A percentile compares a stretch with the other conserved stretches of the same genome.
Conservation (phyloP, 2,329 filamentous ascomycete genomes). For the Aspergillus phoenicis region DNA sequence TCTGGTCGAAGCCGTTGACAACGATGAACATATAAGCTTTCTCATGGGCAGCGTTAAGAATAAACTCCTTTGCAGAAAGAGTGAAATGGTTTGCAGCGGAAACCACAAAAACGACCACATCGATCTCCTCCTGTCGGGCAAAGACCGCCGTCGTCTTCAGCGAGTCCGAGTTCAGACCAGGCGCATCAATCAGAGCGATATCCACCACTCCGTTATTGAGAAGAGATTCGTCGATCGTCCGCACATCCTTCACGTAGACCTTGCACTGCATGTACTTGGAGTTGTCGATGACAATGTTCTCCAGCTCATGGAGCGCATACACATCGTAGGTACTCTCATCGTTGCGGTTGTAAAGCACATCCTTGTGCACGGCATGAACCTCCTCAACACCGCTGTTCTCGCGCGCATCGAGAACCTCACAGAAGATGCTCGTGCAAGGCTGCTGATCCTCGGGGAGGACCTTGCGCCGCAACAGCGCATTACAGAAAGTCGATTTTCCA, state of each 20-base stretch:
- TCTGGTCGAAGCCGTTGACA: constrained; percentile 94
- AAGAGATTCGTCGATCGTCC: constrained; percentile 86
- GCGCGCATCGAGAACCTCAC: constrained; percentile 88
- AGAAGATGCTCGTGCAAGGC: constrained; percentile 97
- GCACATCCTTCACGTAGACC: constrained; percentile 89
- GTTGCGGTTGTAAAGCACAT: constrained; percentile 76
- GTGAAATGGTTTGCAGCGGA: constrained; percentile 98
- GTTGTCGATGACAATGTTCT: constrained; percentile 88
- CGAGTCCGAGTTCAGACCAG: constrained; percentile 92
- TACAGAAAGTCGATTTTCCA: constrained; percentile 98
- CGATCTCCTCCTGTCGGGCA: constrained; percentile 95
- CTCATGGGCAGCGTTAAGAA: constrained; percentile 90
- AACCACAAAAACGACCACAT: constrained; percentile 97
- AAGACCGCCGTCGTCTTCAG: constrained; percentile 97
- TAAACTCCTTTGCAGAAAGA: constrained; percentile 95
- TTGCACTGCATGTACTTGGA: constrained; percentile 92
- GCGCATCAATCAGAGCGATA: constrained; percentile 95
- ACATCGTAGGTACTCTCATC: constrained; percentile 95
- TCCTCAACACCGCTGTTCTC: constrained; percentile 92
- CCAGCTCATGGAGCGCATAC: constrained; percentile 74
- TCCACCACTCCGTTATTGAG: constrained; percentile 98
- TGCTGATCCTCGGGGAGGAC: constrained; percentile 95
- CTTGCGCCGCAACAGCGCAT: constrained; percentile 89
- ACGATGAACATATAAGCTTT: constrained; percentile 99
- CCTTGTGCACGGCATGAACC: constrained; percentile 89